These are phyloP conservation scores for Colletotrichum sp. DNA, from an alignment of 2,329 filamentous ascomycete genomes.

Conservation along the genomic window DNA sequence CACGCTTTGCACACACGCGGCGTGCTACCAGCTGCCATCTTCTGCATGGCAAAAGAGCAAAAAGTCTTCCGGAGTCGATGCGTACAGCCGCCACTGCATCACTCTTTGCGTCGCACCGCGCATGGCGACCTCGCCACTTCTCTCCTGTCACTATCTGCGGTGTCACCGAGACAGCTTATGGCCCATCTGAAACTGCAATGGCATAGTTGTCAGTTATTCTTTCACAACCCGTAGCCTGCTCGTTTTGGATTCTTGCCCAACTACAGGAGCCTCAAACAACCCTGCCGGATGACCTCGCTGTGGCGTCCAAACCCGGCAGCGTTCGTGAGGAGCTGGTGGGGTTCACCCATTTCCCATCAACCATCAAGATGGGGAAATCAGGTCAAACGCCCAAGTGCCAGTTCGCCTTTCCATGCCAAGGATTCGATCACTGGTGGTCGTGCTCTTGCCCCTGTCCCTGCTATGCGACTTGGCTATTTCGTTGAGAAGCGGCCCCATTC, in stretches of 20 bases:
- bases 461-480: background rate
- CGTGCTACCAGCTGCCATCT: constrained; percentile 31
- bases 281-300: background rate
- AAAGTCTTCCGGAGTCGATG: constrained; percentile 37
- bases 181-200: constrained; percentile 33
- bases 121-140: constrained; percentile 21
- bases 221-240: background rate
- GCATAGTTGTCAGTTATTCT: background rate
- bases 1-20: constrained; percentile 32
- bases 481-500: background rate
- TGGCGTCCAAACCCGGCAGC: background rate
- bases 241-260: constrained; percentile 6
- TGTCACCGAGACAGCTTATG: constrained; percentile 34
- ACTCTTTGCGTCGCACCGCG: constrained; percentile 27
- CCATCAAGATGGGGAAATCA: background rate
- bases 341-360: background rate
- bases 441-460: background rate
- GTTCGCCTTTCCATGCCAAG: background rate
- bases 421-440: background rate
- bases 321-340: constrained; percentile 11
- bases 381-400: constrained; percentile 6
- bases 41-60: constrained; percentile 32
- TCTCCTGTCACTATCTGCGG: constrained; percentile 37
- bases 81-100: constrained; percentile 33
- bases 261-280: background rate